A percentile compares a stretch with the other conserved stretches of the same genome.
Evolutionary conservation across 805 yeast species (phyloP).

Genomic region (Saturnispora sekii): DNA sequence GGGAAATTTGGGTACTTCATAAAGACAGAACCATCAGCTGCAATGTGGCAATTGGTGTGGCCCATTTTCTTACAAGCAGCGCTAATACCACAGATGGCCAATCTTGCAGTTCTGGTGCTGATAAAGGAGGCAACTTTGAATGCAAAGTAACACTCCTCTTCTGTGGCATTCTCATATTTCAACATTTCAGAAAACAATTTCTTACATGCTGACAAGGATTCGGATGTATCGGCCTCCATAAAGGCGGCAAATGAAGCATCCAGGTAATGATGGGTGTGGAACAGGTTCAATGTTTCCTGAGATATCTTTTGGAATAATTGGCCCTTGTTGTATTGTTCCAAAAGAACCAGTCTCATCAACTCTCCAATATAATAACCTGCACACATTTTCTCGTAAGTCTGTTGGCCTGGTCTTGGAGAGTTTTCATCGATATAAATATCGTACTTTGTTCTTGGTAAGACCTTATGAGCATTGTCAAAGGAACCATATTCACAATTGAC

Average conservation of each 20-base stretch:
- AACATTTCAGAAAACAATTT: conserved; percentile 53
- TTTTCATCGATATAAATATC: conserved; percentile 75
- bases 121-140: conserved; percentile 78
- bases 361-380: conserved; percentile 97
- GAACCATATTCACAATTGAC: conserved; percentile 99
- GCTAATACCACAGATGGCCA: conserved; percentile 93
- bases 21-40: conserved; percentile 96
- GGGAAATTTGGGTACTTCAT: conserved; percentile 91
- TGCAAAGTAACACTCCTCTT: conserved; percentile 73
- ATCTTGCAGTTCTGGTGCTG: conserved; percentile 90
- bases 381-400: conserved; percentile 95
- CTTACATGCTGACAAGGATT: conserved; percentile 68
- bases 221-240: conserved; percentile 86
- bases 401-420: conserved; percentile 97
- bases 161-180: conserved; percentile 51
- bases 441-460: conserved; percentile 85
- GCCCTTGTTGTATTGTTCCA: conserved; percentile 62
- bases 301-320: conserved; percentile 47
- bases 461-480: conserved; percentile 82
- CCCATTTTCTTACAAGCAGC: conserved; percentile 89
- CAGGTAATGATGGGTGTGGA: conserved; percentile 60
- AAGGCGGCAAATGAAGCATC: conserved; percentile 85
- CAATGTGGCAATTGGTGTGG: conserved; percentile 71
- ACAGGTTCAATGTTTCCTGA: conserved; percentile 48
- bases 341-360: conserved; percentile 67